These are phyloP conservation scores for Lipomyces sp. DNA, from an alignment of 805 yeast genomes.

Conservation along the genomic window DNA sequence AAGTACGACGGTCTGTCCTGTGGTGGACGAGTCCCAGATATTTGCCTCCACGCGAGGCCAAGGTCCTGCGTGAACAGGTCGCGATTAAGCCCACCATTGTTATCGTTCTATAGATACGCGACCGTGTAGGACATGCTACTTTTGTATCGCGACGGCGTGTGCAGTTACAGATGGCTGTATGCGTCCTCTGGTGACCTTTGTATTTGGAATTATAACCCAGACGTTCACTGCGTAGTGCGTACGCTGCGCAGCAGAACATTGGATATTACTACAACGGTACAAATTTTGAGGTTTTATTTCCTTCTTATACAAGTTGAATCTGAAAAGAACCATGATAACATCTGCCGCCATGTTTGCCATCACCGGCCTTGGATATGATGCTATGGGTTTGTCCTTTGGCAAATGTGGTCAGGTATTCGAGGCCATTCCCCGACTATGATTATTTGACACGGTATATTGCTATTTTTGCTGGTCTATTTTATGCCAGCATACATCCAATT, in stretches of 20 bases:
- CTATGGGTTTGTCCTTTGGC: conserved; percentile 48
- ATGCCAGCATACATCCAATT: conserved; percentile 41
- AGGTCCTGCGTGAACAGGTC: conserved; percentile 45
- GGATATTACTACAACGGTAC: conserved; percentile 12
- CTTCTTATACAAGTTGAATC: conserved; percentile 17
- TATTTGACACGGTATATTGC: conserved; percentile 40
- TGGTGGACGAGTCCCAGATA: conserved; percentile 34
- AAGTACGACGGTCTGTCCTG: no score
- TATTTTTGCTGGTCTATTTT: conserved; percentile 37
- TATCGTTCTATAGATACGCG: conserved; percentile 45
- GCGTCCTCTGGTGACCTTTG: conserved; percentile 42
- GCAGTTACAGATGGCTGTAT: conserved; percentile 49
- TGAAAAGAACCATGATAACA: conserved; percentile 19
- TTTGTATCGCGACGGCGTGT: conserved; percentile 36
- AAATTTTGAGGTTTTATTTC: neutral
- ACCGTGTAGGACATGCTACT: conserved; percentile 16
- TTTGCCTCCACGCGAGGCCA: conserved; percentile 44
- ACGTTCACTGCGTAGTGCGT: conserved; percentile 23
- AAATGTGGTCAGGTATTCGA: conserved; percentile 44
- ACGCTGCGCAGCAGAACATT: conserved; percentile 42
- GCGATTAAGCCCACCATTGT: conserved; percentile 36
- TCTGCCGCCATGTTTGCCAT: conserved; percentile 36
- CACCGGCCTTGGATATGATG: conserved; percentile 49
- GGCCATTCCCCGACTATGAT: conserved; percentile 42
- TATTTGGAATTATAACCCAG: conserved; percentile 31